These are phyloP conservation scores for Ophiostoma himal-ulmi DNA, from an alignment of 2,329 filamentous ascomycete species.

Conservation along the genomic window DNA sequence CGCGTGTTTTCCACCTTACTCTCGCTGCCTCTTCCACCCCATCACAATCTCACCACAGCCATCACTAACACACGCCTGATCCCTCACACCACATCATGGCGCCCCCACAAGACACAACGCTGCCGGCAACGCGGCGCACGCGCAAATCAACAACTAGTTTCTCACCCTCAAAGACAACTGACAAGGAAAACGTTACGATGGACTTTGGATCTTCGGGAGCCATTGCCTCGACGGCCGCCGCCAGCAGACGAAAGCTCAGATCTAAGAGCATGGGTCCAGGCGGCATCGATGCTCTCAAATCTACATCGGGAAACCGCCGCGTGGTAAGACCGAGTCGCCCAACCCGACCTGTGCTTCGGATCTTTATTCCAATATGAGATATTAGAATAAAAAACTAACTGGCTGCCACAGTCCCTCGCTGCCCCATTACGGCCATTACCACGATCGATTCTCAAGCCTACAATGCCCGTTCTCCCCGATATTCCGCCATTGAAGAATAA, in stretches of 20 bases:
- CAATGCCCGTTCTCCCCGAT: slow-evolving; percentile 59
- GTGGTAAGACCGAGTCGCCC: slow-evolving; percentile 52
- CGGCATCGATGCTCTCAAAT: slow-evolving; percentile 74
- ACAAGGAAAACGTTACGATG: slow-evolving; percentile 74
- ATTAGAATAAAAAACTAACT: neutral
- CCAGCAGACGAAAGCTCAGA: slow-evolving; percentile 63
- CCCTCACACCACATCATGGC: slow-evolving; percentile 33
- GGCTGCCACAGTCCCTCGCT: slow-evolving; percentile 46
- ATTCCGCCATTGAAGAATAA: slow-evolving; percentile 62
- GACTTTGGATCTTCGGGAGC: slow-evolving; percentile 45
- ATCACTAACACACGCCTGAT: neutral
- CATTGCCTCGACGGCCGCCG: slow-evolving; percentile 40
- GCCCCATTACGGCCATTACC: slow-evolving; percentile 47
- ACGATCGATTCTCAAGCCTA: slow-evolving; percentile 75
- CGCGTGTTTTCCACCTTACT: neutral
- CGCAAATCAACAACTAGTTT: slow-evolving; percentile 67
- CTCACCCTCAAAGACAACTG: slow-evolving; percentile 49
- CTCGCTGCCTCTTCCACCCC: neutral
- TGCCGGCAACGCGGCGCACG: slow-evolving; percentile 51
- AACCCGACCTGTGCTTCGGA: slow-evolving; percentile 30
- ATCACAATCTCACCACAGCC: neutral
- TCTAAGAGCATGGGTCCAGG: slow-evolving; percentile 96
- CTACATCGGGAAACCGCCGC: slow-evolving; percentile 68
- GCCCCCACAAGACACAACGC: slow-evolving; percentile 41
- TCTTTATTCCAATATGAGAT: neutral